Base-by-base conservation (phyloP, 345 rosid genomes). In the Murraya koenigii region DNA sequence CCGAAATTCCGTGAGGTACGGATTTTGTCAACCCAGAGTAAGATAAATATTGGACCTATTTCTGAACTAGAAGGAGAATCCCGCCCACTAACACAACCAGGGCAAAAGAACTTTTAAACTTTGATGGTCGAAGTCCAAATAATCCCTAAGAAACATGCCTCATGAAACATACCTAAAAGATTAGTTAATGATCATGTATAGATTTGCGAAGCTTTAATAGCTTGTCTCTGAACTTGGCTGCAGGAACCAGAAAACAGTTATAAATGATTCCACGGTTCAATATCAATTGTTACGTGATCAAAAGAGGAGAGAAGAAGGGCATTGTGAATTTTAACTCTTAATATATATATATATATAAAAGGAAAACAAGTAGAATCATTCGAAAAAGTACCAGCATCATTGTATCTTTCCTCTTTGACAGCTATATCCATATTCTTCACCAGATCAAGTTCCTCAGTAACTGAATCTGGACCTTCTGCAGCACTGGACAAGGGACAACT, bases 191-290 rank as follows among this genome's bases (percentile, higher is more conserved):
- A 56, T 86, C 83, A 77, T 74, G 63, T 54, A 76, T 89, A 77
- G 86, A 85, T 26, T 83, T 81, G 66, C 85, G 92, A 71, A 95
- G 92, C 81, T 87, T 84, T 83, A 78, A 86, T 75, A 95, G 82
- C 81, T 84, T 87, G 85, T 95, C 92, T 82, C 95, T 91, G 90
- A 87, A 88, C 83, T 82, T 77, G 72, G 90, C 98, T 95, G 92
- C 90, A 79, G 23, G 58, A 81, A 79, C n/a, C 64, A 67, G 41
- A 22, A 68, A 55, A 39, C 72, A 44, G 36, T 60, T 49, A 49
- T 25, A 47, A 39, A 70, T 39, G 58, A 69, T 63, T 68, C 33
- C 19, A 61, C 9, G 4, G 70, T 23, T 19, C 63, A 52, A 64
- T 36, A 56, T 26, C 32, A 36, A 49, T 22, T 64, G 28, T 41